These are phyloP conservation scores for Mycena kentingensis DNA, from an alignment of 768 basidiomycete genomes.

Conservation along the genomic window DNA sequence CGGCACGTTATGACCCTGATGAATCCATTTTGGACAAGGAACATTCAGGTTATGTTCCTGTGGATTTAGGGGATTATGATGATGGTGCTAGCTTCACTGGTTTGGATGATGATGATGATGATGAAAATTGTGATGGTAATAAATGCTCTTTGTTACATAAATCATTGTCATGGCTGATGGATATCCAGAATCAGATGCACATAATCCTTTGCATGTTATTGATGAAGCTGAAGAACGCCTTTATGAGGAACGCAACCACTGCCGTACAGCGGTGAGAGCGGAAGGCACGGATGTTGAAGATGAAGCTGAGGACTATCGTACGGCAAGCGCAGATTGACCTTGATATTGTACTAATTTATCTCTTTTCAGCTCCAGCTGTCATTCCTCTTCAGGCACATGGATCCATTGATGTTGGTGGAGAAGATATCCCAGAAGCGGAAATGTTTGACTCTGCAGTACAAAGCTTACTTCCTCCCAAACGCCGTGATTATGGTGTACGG, in stretches of 20 bases:
- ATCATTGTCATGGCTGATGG: neutral
- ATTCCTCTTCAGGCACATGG: conserved; percentile 7
- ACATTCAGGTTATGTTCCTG: conserved; percentile 11
- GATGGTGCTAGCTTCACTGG: neutral
- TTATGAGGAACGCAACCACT: too few species aligned
- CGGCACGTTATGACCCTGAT: conserved; percentile 1
- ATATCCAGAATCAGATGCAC: neutral
- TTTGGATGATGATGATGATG: neutral
- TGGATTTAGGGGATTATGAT: neutral
- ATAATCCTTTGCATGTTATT: too few species aligned
- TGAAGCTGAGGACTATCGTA: neutral
- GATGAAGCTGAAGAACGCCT: neutral
- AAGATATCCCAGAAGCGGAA: neutral
- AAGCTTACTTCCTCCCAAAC: neutral
- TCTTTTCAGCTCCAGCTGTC: neutral
- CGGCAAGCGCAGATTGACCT: neutral
- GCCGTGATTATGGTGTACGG: conserved; percentile 9
- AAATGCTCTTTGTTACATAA: neutral
- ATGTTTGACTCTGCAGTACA: neutral
- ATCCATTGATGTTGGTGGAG: neutral
- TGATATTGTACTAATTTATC: neutral
- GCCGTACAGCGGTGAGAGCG: too few species aligned
- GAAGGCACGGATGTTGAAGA: neutral
- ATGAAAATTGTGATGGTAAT: neutral
- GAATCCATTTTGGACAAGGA: conserved; percentile 6